Base-by-base conservation (phyloP, 2,329 filamentous ascomycete species). In the Daldinia eschscholtzii region DNA sequence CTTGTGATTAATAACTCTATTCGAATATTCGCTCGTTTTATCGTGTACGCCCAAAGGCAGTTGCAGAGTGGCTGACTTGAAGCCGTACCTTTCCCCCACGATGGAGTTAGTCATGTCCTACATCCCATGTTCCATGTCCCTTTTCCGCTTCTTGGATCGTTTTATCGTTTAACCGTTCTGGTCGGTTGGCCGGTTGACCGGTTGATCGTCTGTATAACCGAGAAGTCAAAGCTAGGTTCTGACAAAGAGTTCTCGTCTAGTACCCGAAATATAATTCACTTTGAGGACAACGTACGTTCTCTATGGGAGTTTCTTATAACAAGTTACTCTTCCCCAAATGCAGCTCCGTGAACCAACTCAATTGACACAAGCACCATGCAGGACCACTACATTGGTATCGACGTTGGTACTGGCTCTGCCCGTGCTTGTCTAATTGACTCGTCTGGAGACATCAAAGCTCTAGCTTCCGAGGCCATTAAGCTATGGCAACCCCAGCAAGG, bases 341-440 rank as follows among this genome's bases (percentile, higher is more conserved):
- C 18, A 56, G 57, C 42, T 56, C 42, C 30, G 10, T 58, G 50
- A 39, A 50, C 20, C 50, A 56, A 52, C 20, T 65, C 44, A 61
- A 73, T 75, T 76, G 62, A 75, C 73, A 74, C 23, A 18, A 28
- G 6, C 61, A 59, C 50, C 50, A 68, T 70, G 53, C 68, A 89
- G 81, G 85, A 89, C 68, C 85, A 90, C 75, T 90, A 87, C 77
- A 88, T 98, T 77, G 95, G 95, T 68, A 93, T 99, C 74, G 96
- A 99, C 83, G 95, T 99, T 57, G 96, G 96, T 59, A 99, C 96
- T 20, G 96, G 96, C 63, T 97, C 93, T 79, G 96, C 95, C 42
- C 89, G 96, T 78, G 96, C 96, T 61, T 98, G 96, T 81, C 93
- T 99, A 78, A 97, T 99, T 81, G 93, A 98, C 79, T 88, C 90